Evolutionary conservation across 1,139 yeast genomes (phyloP), one percentile per base, ranked within the genome.

Genomic region (Suhomyces coccinellae): DNA sequence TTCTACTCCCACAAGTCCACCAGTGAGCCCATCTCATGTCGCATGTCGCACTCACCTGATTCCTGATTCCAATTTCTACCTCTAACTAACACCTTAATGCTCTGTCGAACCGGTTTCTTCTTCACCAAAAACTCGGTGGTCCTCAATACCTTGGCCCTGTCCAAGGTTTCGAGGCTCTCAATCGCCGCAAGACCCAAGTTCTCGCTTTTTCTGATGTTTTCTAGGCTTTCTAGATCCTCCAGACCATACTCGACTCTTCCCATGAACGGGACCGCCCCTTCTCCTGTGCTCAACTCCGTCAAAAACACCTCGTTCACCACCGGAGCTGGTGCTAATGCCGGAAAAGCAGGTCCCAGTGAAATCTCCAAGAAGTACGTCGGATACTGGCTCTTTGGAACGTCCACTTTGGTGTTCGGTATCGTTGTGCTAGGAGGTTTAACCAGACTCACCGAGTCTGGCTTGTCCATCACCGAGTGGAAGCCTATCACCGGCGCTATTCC

Each of bases 381-480:
- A 0, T 87, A 86, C 61, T 87, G 98, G 91, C 76, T 95, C 42
- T 68, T 93, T 14, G 95, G 95, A n/a, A 85, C 95, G 1, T 87
- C 98, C 1, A 85, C 88, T 1, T 72, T 93, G 26, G 97, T 95
- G 2, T 93, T 93, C 65, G 97, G 96, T 36, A 95, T 95, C 49
- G 98, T 93, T 13, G 85, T 95, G n/a, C 74, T 95, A 6, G 99
- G 99, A 41, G 99, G 99, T 0, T 75, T 95, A 42, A 95, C 99
- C 0, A 78, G 99, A 57, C 74, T 95, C 40, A 95, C 99, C 0
- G 99, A 95, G 62, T 87, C 96, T 2, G 99, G 99, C 0, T 73
- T 95, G 40, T 87, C 96, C 39, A 95, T 95, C 61, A 93, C 99
- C 1, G 99, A 95, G 65, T 95, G 99, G 99, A 88, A 84, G 63